Evolutionary conservation across 2,329 filamentous ascomycete genomes (phyloP), one percentile per base, ranked within the genome.

Genomic region (Ustulina deusta): DNA sequence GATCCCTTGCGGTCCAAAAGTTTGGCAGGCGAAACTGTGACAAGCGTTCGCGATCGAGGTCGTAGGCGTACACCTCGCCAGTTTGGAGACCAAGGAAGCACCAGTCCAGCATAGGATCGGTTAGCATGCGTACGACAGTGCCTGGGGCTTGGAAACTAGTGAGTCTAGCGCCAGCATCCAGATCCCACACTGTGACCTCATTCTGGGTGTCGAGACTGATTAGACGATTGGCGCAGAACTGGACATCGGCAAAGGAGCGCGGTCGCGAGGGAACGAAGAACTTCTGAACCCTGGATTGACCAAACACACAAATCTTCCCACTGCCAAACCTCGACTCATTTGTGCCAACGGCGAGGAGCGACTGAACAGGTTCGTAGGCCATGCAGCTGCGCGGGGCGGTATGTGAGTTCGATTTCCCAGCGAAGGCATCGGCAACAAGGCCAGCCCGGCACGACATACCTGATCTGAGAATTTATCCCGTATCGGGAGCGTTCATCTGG

Each of bases 61-160:
- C 96, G 78, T 95, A 99, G n/a, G 93, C 93, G 67, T 95, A 86
- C 11, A 98, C 85, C 65, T 98, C 94, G 68, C 95, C 94, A 75
- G 87, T 92, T 71, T 92, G 89, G 69, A 94, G 83, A 13, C 94
- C 96, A 51, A 98, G 83, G 69, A 99, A 91, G 42, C 91, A 93
- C 89, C 97, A 99, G 79, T 99, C 96, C 68, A 99, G 84, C 82
- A 93, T 93, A 0, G 95, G 93, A 78, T 99, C 96, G 7, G 92
- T 94, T 65, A 91, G 85, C 74, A 98, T 78, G 36, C 88, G 87
- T 15, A 89, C 90, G 22, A 94, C 92, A 56, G 89, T 86, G 6
- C 93, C 94, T 0, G 93, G 92, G 10, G 93, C 90, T 3, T 92
- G 88, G 77, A 94, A 91, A 38, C 89, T 89, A 29, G 89, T 87